These are phyloP conservation scores for Colletotrichum sp. DNA, from an alignment of 2,329 filamentous ascomycete species.

Conservation along the genomic window DNA sequence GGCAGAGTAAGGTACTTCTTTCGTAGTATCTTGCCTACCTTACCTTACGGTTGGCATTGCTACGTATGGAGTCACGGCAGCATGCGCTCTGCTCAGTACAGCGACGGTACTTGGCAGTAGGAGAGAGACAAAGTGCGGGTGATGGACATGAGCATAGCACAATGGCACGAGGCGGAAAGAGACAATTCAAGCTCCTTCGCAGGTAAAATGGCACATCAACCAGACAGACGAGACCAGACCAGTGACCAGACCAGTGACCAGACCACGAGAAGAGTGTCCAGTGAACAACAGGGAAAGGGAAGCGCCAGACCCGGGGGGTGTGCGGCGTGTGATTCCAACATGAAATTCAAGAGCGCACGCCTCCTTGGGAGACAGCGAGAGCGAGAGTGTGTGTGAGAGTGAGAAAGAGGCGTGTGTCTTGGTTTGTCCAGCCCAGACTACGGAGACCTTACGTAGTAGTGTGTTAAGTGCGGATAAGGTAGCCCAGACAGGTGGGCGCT, in stretches of 20 bases:
- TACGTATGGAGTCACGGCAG: not conserved
- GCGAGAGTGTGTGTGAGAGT: not conserved
- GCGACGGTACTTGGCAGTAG: not conserved
- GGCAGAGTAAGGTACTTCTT: not conserved
- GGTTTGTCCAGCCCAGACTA: not conserved
- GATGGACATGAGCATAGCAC: not conserved
- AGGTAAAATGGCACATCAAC: not conserved
- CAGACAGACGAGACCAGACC: not conserved
- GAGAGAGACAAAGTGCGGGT: not conserved
- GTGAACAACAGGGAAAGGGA: constrained; percentile 1
- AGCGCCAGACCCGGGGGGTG: constrained; percentile 15
- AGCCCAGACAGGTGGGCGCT: not conserved
- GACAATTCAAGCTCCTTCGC: not conserved
- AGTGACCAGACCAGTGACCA: not conserved
- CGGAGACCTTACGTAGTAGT: constrained; percentile 19
- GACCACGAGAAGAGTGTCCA: not conserved
- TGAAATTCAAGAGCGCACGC: not conserved
- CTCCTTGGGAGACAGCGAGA: not conserved
- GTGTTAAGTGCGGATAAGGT: constrained; percentile 12
- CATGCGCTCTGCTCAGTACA: not conserved
- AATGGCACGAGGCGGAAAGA: not conserved
- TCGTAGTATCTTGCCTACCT: not conserved
- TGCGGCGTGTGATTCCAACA: not conserved
- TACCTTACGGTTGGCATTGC: not conserved
- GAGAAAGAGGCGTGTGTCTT: not conserved